Base-by-base conservation (phyloP, 352 stramenopile species). In the Phytophthora syringae region DNA sequence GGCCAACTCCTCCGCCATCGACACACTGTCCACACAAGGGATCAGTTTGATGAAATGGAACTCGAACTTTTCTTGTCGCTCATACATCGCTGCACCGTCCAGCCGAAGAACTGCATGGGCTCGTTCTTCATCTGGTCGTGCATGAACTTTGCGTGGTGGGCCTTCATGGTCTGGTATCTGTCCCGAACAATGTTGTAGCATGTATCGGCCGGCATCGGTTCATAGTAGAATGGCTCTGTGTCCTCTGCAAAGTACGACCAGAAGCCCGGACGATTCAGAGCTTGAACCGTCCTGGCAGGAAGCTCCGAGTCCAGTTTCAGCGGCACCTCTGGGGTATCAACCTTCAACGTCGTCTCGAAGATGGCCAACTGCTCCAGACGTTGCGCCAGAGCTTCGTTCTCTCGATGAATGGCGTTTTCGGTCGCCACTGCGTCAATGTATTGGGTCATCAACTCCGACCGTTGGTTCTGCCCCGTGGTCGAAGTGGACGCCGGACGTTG, bases 141-240 rank as follows among this genome's bases (percentile, higher is more conserved):
- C 18, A 49, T 43, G 44, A 79, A 80, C 24, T 50, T 56, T 7
- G 56, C 48, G 48, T 80, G 50, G 36, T 80, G 67, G 11, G 28
- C 45, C 30, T 72, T 67, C 18, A 73, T 72, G 3, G 55, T 61
- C 43, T 70, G 50, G 28, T 70, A 71, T 45, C 65, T 73, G 18
- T 64, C 53, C 12, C 52, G 49, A 45, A 81, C 64, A 34, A 77
- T 52, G 22, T 32, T 52, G 45, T 74, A 72, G 45, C 62, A 72
- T 5, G 50, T 60, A n/a, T 30, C 27, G 1, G 39, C 36, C 5
- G 71, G 22, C 52, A 80, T 79, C 16, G 70, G 66, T 45, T 75
- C 76, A 45, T 72, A 84, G 70, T 76, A 84, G 53, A 84, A 81
- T 7, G 76, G 76, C 36, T 71, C 65, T 21, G 73, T 70, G 44